Conservation (phyloP, 2,329 filamentous ascomycete genomes). For the Daldinia eschscholtzii region DNA sequence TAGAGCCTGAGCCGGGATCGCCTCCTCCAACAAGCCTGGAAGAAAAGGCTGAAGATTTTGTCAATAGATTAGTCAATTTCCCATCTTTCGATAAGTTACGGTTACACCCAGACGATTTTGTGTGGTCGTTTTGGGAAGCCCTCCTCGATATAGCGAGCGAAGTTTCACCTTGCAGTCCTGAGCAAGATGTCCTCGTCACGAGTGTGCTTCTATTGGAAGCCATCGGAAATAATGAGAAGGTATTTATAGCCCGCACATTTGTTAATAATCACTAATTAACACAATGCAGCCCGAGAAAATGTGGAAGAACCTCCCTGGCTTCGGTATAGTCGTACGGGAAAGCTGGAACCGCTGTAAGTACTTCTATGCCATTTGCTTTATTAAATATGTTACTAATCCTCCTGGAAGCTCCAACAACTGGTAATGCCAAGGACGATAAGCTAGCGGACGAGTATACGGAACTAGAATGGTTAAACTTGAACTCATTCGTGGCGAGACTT, state of each 20-base stretch:
- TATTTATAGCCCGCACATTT: neutral
- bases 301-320: neutral
- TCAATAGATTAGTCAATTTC: neutral
- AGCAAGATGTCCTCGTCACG: slow-evolving; percentile 18
- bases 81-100: neutral
- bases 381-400: neutral
- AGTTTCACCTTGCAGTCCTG: neutral
- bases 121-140: neutral
- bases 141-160: slow-evolving; percentile 3
- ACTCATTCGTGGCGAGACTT: slow-evolving; percentile 17
- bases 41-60: slow-evolving; percentile 5
- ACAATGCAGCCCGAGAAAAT: neutral
- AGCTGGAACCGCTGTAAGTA: slow-evolving; percentile 19
- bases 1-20: neutral
- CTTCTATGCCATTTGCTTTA: neutral
- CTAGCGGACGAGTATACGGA: neutral
- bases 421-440: neutral
- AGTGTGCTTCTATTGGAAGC: neutral
- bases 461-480: slow-evolving; percentile 20
- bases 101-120: neutral
- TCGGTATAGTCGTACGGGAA: slow-evolving; percentile 4
- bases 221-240: neutral
- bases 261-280: neutral
- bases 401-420: neutral
- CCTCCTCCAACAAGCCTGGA: neutral